These are phyloP conservation scores for Zhuliangozyma parablackwelliae DNA, from an alignment of 1,139 yeast genomes.

Conservation along the genomic window DNA sequence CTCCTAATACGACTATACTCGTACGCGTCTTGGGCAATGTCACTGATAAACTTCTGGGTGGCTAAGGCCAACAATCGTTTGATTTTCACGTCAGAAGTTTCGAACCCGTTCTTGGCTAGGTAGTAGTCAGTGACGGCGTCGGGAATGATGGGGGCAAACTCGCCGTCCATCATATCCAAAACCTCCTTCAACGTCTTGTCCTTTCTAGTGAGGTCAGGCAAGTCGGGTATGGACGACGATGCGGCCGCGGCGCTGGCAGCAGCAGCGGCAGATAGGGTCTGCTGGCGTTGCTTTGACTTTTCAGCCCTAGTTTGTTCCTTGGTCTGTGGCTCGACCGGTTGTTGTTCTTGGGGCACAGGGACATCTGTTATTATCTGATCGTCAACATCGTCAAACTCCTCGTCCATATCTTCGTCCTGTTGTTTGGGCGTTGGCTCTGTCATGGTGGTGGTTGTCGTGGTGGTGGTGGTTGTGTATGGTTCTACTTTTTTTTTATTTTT, in stretches of 20 bases:
- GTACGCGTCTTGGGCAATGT: conserved; percentile 94
- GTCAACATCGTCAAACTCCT: conserved; percentile 28
- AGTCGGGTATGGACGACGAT: conserved; percentile 34
- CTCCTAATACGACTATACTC: conserved; percentile 91
- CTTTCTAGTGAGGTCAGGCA: conserved; percentile 72
- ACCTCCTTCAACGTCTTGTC: conserved; percentile 88
- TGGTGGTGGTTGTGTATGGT: not conserved
- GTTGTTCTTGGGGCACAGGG: conserved; percentile 1
- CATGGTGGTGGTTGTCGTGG: conserved; percentile 1
- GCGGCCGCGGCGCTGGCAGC: conserved; percentile 9
- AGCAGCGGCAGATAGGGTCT: conserved; percentile 8
- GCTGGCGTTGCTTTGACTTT: conserved; percentile 8
- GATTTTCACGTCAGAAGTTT: conserved; percentile 72
- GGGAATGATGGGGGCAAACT: conserved; percentile 93
- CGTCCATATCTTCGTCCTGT: conserved; percentile 16
- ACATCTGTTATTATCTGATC: conserved; percentile 8
- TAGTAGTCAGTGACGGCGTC: conserved; percentile 98
- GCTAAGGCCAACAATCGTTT: conserved; percentile 88
- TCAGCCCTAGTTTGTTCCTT: conserved; percentile 8
- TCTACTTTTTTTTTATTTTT: conserved; percentile 3
- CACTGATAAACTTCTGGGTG: conserved; percentile 91
- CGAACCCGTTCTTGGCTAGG: conserved; percentile 83
- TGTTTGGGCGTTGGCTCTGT: conserved; percentile 2
- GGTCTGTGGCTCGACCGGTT: conserved; percentile 2
- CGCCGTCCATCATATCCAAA: conserved; percentile 78